Base-by-base conservation (phyloP, 2,329 filamentous ascomycete species). In the Xylariomycetidae sp. region DNA sequence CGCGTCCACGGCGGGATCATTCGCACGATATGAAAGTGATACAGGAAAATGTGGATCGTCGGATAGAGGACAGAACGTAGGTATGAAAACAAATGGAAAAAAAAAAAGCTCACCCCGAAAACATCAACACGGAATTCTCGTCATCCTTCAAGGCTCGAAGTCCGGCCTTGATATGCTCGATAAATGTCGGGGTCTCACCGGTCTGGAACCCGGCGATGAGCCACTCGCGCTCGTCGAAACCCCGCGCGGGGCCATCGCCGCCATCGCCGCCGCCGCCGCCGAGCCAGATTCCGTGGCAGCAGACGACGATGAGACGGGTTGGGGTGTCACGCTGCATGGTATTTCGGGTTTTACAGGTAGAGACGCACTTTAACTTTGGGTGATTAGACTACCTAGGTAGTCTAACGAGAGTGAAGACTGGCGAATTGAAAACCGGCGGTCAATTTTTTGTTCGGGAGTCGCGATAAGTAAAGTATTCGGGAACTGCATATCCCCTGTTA, bases 271-370 rank as follows among this genome's bases (percentile, higher is more conserved):
- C 58, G 3, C 69, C 63, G 0, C 79, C 77, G 16, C 80, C 80
- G 11, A 69, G 61, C 70, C 84, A 94, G 37, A 90, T 86, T 17
- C 79, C 85, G 61, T 94, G 88, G 56, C 88, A 89, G 65, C 87
- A 92, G 31, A 94, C 82, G 30, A 94, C 64, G 32, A 94, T 76
- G 9, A 94, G 70, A 44, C 85, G 72, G 5, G 58, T 59, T 17
- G 64, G 61, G 7, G 27, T 31, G 19, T 40, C 18, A 40, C 25
- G 11, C 44, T 15, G 20, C 27, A 17, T 35, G 20, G 20, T 34
- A 1, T 33, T 38, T n/a, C n/a, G n/a, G n/a, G n/a, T n/a, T n/a
- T n/a, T n/a, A n/a, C n/a, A n/a, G n/a, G n/a, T n/a, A n/a, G n/a
- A n/a, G n/a, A n/a, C n/a, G n/a, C n/a, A n/a, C n/a, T n/a, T n/a